Base-by-base conservation (phyloP, 2,329 filamentous ascomycete genomes). In the Cladosporium velox region DNA sequence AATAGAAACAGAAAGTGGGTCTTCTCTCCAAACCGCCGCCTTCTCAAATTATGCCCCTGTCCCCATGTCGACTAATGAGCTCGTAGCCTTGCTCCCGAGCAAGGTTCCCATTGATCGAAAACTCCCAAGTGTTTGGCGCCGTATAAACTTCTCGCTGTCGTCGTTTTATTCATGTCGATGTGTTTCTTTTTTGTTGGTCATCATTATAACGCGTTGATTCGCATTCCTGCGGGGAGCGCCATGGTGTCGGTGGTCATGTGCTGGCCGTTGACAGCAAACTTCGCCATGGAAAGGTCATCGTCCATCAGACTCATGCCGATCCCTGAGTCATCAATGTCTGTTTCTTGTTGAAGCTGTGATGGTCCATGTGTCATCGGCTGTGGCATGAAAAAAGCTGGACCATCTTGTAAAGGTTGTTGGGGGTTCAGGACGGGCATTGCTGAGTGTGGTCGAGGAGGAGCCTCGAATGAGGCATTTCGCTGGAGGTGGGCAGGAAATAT, bases 281-380 rank as follows among this genome's bases (percentile, higher is more conserved):
- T 64, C 1, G 61, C 61, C 61, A 64, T 64, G 2, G 61, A 57
- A 1, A 76, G 65, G 24, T 76, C 72, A 15, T 78, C 77, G 28
- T 78, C 76, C 67, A 76, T 73, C 30, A 78, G 67, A 34, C 69
- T 70, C 74, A 79, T 75, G 28, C 76, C 76, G 49, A 79, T 78
- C 24, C 77, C 77, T 57, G 75, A 77, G 67, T 79, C 77, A 65
- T 79, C 77, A 32, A 78, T 71, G 66, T 79, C 76, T 7, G 71
- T 62, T 35, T 76, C 73, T 52, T 71, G 71, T 44, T 65, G 41
- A 66, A 67, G 58, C 66, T 65, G 35, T 65, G 67, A 41, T 28
- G 59, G 24, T 69, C 67, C 26, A 14, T 69, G 64, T 35, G 65
- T 51, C 14, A 57, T 28, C 15, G 68, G 51, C 38, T 72, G 68